A percentile compares a stretch with the other conserved stretches of the same genome.
These are phyloP conservation scores for Phytopythium delawarense DNA, from an alignment of 352 stramenopile species.

Conservation along the genomic window DNA sequence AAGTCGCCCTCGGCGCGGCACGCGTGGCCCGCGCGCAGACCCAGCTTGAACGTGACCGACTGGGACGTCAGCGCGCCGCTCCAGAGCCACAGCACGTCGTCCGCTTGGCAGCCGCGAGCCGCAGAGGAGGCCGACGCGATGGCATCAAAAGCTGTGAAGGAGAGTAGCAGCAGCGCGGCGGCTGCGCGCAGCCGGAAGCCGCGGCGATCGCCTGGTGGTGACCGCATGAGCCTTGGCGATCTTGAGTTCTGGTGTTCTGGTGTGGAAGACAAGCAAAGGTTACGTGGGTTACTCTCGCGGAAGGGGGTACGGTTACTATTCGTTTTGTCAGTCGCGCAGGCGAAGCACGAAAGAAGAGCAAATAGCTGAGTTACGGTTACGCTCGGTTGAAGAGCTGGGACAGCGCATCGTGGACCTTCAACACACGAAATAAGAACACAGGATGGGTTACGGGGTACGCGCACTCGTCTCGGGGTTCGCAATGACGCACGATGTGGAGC, in stretches of 20 bases:
- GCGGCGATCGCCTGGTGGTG: neutral
- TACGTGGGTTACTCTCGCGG: no score
- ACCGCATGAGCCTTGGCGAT: neutral
- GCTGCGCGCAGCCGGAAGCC: neutral
- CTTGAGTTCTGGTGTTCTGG: neutral
- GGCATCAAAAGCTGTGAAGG: neutral
- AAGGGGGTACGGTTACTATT: neutral
- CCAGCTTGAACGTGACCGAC: conserved; percentile 69
- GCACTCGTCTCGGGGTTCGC: no score
- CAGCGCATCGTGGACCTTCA: conserved; percentile 11
- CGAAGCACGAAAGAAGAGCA: no score
- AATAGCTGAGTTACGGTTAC: no score
- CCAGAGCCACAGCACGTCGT: conserved; percentile 70
- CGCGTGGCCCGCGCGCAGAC: conserved; percentile 44
- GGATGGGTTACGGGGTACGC: neutral
- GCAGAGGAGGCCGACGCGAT: neutral
- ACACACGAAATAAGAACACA: conserved; percentile 3
- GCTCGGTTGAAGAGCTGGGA: conserved; percentile 6
- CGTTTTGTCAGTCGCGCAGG: neutral
- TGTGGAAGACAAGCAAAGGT: no score
- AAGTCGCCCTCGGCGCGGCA: conserved; percentile 44
- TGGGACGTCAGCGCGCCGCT: conserved; percentile 60
- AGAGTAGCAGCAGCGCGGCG: neutral
- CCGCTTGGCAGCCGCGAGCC: conserved; percentile 20
- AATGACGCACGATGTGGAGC: conserved; percentile 21